A percentile compares a stretch with the other conserved stretches of the same genome.
Conservation (phyloP, 805 yeast genomes). For the Danielia reshetovae region DNA sequence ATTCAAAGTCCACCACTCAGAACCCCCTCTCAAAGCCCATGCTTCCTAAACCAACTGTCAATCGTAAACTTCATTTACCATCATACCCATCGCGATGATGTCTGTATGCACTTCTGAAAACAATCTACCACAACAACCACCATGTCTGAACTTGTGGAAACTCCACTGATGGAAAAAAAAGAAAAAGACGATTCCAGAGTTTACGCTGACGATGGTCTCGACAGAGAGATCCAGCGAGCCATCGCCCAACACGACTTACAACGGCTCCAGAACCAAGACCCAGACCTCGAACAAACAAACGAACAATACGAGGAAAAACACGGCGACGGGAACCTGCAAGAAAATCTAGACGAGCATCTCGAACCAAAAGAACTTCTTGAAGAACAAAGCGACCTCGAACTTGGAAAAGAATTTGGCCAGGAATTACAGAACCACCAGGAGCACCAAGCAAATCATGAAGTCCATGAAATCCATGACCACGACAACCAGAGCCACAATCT, state of each 20-base stretch:
- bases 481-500: slow-evolving; percentile 1
- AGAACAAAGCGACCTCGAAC: background rate
- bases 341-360: background rate
- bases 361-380: background rate
- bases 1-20: background rate
- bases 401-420: background rate
- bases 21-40: too few relatives aligned
- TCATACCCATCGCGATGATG: slow-evolving; percentile 3
- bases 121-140: background rate
- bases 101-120: slow-evolving; percentile 2
- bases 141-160: background rate
- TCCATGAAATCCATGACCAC: background rate
- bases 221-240: slow-evolving; percentile 18
- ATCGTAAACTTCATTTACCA: too few relatives aligned
- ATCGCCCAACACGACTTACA: slow-evolving; percentile 20
- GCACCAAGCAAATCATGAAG: background rate
- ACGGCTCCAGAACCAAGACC: slow-evolving; percentile 8
- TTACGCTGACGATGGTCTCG: slow-evolving; percentile 18
- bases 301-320: slow-evolving; percentile 1
- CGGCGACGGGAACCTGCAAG: background rate
- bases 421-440: background rate
- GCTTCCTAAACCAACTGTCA: too few relatives aligned
- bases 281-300: too few relatives aligned
- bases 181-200: slow-evolving; percentile 7
- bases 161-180: background rate